Evolutionary conservation across 805 yeast species (phyloP).

Genomic region (Alloascoidea hylecoeti): DNA sequence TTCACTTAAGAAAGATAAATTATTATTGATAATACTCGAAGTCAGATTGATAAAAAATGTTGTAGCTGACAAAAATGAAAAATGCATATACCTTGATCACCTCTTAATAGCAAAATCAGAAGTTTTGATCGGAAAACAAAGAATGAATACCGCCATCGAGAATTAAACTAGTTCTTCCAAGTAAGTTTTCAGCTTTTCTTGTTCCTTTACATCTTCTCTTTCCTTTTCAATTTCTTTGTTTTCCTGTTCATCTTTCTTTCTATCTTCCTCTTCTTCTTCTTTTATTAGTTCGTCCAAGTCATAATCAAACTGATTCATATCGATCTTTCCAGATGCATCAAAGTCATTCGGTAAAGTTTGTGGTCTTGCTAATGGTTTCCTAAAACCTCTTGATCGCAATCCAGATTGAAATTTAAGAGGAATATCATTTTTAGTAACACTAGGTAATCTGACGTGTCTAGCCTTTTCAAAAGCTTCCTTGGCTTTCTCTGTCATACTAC

Average conservation of each 20-base stretch:
- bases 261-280: slow-evolving; percentile 1
- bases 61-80: no score
- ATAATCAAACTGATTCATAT: background rate
- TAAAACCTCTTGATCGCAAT: background rate
- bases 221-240: background rate
- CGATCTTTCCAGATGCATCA: background rate
- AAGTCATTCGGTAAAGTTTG: background rate
- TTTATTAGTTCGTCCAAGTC: background rate
- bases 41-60: no score
- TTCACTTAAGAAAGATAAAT: no score
- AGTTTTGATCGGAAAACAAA: no score
- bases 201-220: background rate
- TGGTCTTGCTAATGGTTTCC: background rate
- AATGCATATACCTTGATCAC: no score
- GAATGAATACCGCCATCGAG: no score
- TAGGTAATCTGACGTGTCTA: background rate
- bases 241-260: background rate
- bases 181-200: no score
- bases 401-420: background rate
- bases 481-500: background rate
- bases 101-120: no score
- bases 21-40: no score
- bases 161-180: no score
- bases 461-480: background rate
- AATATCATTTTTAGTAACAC: background rate